These are phyloP conservation scores for grape (Vitis vinifera) DNA, from an alignment of 164 flowering plant species.

Conservation along the genomic window DNA sequence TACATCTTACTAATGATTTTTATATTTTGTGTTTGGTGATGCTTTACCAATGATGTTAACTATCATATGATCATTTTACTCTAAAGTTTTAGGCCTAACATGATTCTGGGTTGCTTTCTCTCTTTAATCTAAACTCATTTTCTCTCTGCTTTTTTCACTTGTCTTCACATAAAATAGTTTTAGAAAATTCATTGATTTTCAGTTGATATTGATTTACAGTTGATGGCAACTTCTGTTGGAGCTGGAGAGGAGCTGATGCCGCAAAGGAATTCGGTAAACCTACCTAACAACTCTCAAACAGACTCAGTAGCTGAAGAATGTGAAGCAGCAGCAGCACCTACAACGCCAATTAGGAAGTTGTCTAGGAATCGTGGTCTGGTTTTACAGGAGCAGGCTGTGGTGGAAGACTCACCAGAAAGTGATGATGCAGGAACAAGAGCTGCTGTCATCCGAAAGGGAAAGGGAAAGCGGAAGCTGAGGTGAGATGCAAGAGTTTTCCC, in stretches of 20 bases:
- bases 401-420: conserved; percentile 63
- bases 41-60: no score
- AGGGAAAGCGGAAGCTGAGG: conserved; percentile 15
- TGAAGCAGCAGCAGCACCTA: conserved; percentile 17
- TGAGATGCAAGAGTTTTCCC: background rate
- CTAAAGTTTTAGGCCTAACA: no score
- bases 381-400: conserved; percentile 51
- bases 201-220: conserved; percentile 17
- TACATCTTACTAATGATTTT: background rate
- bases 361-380: conserved; percentile 56
- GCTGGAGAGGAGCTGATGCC: conserved; percentile 51
- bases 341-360: conserved; percentile 61
- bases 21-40: background rate
- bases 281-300: conserved; percentile 7
- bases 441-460: conserved; percentile 14
- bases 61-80: conserved; percentile 15
- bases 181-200: background rate
- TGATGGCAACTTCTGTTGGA: conserved; percentile 30
- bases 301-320: conserved; percentile 16
- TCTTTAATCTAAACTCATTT: no score
- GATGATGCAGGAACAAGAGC: conserved; percentile 13
- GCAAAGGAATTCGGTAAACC: conserved; percentile 21
- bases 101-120: no score
- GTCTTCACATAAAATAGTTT: conserved; percentile 6
- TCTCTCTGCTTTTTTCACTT: background rate